Evolutionary conservation across 352 stramenopile genomes (phyloP).

Genomic region (Saprolegnia parasitica): DNA sequence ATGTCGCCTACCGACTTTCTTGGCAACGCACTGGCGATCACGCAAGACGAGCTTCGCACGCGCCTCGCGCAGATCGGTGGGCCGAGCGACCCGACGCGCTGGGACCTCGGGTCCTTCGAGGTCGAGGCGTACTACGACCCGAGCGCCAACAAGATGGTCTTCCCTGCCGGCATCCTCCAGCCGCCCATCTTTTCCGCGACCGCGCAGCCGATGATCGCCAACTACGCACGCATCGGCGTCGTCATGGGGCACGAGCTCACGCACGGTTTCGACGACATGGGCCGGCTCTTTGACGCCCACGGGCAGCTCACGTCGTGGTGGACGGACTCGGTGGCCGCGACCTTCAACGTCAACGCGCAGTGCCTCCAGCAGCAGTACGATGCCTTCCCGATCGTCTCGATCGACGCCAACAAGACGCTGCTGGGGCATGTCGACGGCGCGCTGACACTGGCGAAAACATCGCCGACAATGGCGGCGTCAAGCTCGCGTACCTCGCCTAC

Average conservation of each 20-base stretch:
- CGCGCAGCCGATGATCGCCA: conserved; percentile 38
- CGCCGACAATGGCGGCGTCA: conserved; percentile 84
- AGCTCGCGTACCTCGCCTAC: conserved; percentile 78
- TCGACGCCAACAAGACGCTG: conserved; percentile 33
- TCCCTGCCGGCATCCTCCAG: conserved; percentile 93
- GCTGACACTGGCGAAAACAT: conserved; percentile 90
- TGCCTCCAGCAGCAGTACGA: conserved; percentile 59
- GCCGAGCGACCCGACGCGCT: conserved; percentile 56
- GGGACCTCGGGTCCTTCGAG: conserved; percentile 88
- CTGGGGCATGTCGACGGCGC: conserved; percentile 80
- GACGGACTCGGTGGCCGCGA: conserved; percentile 46
- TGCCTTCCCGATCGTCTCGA: conserved; percentile 41
- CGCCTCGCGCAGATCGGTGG: conserved; percentile 36
- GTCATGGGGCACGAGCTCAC: conserved; percentile 95
- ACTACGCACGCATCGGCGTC: conserved; percentile 59
- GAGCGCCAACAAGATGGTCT: conserved; percentile 89
- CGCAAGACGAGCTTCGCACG: conserved; percentile 39
- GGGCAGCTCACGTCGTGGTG: conserved; percentile 94
- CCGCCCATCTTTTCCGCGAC: conserved; percentile 88
- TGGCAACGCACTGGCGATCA: conserved; percentile 41
- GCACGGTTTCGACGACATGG: conserved; percentile 93
- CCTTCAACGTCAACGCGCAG: conserved; percentile 49
- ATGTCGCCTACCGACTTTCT: conserved; percentile 38
- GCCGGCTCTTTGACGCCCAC: conserved; percentile 78
- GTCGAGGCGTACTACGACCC: conserved; percentile 88